Percentiles rank a stretch among this genome's conserved stretches.
Conservation (phyloP, 495 filamentous ascomycete genomes). For the Penicillium odoratum region DNA sequence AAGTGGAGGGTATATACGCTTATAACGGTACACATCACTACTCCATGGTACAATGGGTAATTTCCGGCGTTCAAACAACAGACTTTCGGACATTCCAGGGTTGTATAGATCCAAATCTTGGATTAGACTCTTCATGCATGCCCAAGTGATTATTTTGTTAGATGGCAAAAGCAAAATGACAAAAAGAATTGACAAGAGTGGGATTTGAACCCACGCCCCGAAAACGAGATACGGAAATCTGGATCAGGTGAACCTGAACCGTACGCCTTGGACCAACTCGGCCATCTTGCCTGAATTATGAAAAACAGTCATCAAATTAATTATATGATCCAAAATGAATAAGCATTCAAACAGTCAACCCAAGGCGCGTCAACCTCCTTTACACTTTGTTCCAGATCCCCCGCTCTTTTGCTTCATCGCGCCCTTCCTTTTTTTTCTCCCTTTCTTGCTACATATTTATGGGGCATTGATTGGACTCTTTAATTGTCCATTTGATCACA, state of each 20-base stretch:
- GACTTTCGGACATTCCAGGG: too few species aligned
- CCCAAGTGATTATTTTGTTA: neutral
- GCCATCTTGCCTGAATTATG: constrained; percentile 31
- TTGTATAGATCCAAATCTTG: too few species aligned
- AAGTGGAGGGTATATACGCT: too few species aligned
- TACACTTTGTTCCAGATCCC: constrained; percentile 12
- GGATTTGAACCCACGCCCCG: constrained; percentile 41
- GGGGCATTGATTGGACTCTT: constrained; percentile 1
- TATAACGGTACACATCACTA: too few species aligned
- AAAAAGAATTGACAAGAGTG: constrained; percentile 37
- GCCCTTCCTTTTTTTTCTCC: constrained; percentile 4
- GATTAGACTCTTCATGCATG: too few species aligned
- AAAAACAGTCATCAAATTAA: neutral
- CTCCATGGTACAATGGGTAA: too few species aligned
- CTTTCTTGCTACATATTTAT: neutral
- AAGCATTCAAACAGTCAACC: constrained; percentile 1
- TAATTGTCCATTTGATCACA: neutral
- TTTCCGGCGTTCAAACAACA: too few species aligned
- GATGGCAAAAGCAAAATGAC: neutral
- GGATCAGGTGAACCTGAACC: constrained; percentile 36
- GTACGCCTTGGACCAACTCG: constrained; percentile 41
- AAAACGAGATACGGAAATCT: constrained; percentile 26
- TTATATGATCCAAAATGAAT: neutral
- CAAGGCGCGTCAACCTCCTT: constrained; percentile 14
- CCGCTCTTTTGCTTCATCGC: constrained; percentile 9